Base-by-base conservation (phyloP, 2,329 filamentous ascomycete genomes). In the Ilyonectria robusta region DNA sequence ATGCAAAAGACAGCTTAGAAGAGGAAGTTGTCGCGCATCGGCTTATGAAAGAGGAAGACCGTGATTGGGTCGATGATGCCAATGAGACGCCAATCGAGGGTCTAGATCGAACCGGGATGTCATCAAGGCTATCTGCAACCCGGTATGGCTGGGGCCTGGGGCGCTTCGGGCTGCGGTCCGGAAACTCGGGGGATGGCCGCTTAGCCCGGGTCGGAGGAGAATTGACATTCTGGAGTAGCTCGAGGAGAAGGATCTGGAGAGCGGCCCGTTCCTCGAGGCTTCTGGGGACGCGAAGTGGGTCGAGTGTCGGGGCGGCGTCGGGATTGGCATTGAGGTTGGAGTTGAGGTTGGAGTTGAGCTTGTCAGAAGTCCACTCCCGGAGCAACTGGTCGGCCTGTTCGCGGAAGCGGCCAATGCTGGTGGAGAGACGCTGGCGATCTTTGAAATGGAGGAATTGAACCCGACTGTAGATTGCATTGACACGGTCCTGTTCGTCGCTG, bases 1-100 rank as follows among this genome's bases (percentile, higher is more conserved):
- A 75, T 2, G 66, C 72, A 29, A 81, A 69, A 0, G 81, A 82
- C 2, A 69, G 66, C 40, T 67, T 78, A 59, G 78, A 82, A 4
- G 78, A 78, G 37, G 78, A 78, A 46, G 75, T 79, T 15, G 70
- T 71, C 7, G 81, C 26, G 26, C 26, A 81, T 2, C 60, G 59
- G 11, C 19, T 37, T 11, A 17, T 62, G 23, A 72, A 74, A 2
- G 74, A 76, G 6, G 60, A 48, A 1, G 65, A 47, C 3, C 67
- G 60, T 1, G 71, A 68, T 31, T 57, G 71, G 9, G 42, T 58
- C 46, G 73, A 67, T 19, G 60, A 42, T 13, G 61, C 69, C 62
- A 70, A 42, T 6, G 53, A 46, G 17, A 54, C 40, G 19, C 56
- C 54, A 42, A 46, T 68, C 42, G 58, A 64, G n/a, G 61, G 31